A percentile compares a stretch with the other conserved stretches of the same genome.
Conservation (phyloP, 169 alveolate species). For the Miamiensis avidus region DNA sequence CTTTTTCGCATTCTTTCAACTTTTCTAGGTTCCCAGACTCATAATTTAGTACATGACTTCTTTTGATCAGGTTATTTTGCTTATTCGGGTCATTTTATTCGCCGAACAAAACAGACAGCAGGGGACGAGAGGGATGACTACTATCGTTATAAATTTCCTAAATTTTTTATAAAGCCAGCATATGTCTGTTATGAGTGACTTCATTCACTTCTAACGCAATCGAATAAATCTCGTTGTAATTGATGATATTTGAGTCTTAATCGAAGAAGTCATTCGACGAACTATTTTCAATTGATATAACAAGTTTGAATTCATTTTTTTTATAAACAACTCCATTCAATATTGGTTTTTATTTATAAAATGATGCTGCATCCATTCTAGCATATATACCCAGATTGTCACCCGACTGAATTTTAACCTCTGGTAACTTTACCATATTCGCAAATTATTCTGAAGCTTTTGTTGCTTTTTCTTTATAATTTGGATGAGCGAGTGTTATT, state of each 20-base stretch:
- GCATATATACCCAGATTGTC: conserved; percentile 54
- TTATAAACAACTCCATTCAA: conserved; percentile 70
- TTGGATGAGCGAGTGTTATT: conserved; percentile 45
- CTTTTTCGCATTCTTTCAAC: too few species aligned
- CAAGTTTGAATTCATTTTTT: conserved; percentile 56
- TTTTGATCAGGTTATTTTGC: conserved; percentile 49
- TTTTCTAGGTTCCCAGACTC: too few species aligned
- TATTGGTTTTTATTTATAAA: conserved; percentile 41
- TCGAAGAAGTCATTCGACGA: conserved; percentile 5
- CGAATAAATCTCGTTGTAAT: conserved; percentile 42
- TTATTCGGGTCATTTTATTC: conserved; percentile 51
- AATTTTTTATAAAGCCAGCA: conserved; percentile 50
- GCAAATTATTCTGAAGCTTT: conserved; percentile 47
- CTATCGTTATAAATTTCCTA: conserved; percentile 37
- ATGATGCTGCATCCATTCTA: conserved; percentile 49
- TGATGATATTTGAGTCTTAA: neutral
- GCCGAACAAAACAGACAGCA: conserved; percentile 53
- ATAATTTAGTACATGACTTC: conserved; percentile 46
- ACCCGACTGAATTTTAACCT: conserved; percentile 68
- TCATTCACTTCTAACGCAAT: conserved; percentile 69
- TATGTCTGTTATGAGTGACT: conserved; percentile 74
- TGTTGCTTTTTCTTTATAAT: conserved; percentile 17
- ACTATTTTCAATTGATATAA: conserved; percentile 68
- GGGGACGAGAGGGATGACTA: conserved; percentile 27
- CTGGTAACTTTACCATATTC: conserved; percentile 43